phyloP scores from a whole-genome alignment of 2,329 filamentous ascomycete species.

The Fusarium secorum region DNA sequence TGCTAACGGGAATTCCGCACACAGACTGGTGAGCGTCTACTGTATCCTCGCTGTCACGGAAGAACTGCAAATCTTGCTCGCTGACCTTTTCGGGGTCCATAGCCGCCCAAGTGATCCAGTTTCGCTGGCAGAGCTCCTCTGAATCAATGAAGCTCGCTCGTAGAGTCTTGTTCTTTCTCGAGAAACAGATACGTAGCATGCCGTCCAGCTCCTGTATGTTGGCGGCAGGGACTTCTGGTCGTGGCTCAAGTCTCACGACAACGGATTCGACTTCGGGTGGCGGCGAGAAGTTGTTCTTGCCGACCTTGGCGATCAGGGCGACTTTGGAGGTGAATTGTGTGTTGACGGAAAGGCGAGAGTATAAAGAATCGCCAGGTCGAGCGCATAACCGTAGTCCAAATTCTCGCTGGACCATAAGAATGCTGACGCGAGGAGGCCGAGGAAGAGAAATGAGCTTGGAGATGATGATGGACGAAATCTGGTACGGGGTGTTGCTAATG shows the following conservation, averaged over 20 bases:
- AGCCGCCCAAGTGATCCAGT: neutral
- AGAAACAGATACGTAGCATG: neutral
- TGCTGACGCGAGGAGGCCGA: neutral
- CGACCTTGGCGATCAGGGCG: neutral
- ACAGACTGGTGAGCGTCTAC: constrained; percentile 12
- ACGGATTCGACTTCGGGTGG: neutral
- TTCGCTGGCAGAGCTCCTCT: neutral
- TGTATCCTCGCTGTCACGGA: constrained; percentile 6
- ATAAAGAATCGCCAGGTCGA: neutral
- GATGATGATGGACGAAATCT: neutral
- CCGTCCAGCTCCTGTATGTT: neutral
- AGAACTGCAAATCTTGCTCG: constrained; percentile 5
- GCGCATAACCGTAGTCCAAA: neutral
- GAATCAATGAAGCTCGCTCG: neutral
- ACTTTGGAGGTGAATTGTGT: neutral
- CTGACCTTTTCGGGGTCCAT: constrained; percentile 1
- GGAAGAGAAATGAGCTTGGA: neutral
- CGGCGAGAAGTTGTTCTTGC: neutral
- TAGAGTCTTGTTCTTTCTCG: neutral
- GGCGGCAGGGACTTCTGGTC: neutral
- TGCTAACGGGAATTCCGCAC: constrained; percentile 5
- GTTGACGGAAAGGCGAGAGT: neutral
- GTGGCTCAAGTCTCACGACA: neutral
- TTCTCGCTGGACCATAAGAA: neutral
- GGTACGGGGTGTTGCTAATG: neutral